Evolutionary conservation across 345 rosid genomes (phyloP).

Genomic region (Rhizophora mangle): DNA sequence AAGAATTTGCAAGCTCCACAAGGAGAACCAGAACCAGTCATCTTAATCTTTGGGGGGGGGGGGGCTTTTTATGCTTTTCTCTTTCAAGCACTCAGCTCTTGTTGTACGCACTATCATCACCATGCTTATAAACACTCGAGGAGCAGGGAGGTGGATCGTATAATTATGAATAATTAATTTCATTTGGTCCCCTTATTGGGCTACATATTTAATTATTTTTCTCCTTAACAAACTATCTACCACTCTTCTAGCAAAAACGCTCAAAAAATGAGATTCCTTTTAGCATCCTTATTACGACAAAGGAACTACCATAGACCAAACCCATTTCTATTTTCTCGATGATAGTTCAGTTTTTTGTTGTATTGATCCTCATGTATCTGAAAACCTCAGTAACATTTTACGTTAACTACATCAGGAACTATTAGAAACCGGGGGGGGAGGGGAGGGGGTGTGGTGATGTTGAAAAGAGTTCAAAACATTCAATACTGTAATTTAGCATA

Average conservation of each 20-base stretch:
- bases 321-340: conserved; percentile 42
- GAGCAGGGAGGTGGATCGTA: conserved; percentile 60
- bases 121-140: conserved; percentile 68
- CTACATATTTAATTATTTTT: conserved; percentile 57
- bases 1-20: conserved; percentile 98
- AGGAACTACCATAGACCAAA: conserved; percentile 45
- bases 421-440: conserved; percentile 1
- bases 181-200: conserved; percentile 69
- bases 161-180: conserved; percentile 51
- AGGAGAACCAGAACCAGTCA: conserved; percentile 82
- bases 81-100: conserved; percentile 19
- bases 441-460: no score
- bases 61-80: conserved; percentile 4
- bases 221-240: conserved; percentile 20
- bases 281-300: conserved; percentile 51
- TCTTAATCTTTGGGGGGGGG: conserved; percentile 4
- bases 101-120: conserved; percentile 30
- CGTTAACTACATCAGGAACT: not conserved
- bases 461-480: no score
- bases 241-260: conserved; percentile 24
- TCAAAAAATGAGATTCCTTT: conserved; percentile 40
- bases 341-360: conserved; percentile 14
- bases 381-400: conserved; percentile 1
- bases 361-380: conserved; percentile 8
- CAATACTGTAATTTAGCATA: not conserved